Evolutionary conservation across 2,329 filamentous ascomycete species (phyloP), one percentile per base, ranked within the genome.

Genomic region (Sphaerostilbella broomeana): DNA sequence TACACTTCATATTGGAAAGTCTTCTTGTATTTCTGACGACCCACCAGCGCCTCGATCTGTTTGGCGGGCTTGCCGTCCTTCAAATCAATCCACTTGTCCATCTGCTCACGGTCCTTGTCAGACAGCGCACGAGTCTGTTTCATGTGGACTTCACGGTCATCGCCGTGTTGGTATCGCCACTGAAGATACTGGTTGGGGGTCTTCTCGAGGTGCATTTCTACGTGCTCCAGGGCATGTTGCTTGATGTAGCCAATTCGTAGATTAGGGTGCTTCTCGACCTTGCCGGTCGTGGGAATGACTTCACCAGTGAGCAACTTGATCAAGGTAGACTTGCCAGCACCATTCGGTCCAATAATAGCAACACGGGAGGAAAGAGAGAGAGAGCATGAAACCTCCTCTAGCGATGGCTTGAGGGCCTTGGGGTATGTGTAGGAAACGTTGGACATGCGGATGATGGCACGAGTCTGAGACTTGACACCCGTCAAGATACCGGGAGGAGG

Each of bases 191-290:
- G 92, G 62, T 95, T 97, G 27, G 92, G 92, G 0, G 92, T 98
- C 78, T 98, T 98, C 67, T 98, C 92, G 52, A 97, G 72, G 59
- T 98, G 92, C 90, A 95, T 95, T 68, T 98, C 90, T 9, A 98
- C 92, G 77, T 98, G 92, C 72, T 98, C 92, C 10, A 98, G 75
- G 30, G 92, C 92, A 64, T 98, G 92, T 70, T 98, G 92, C 72
- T 97, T 97, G 71, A 98, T 97, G 72, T 98, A 98, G 39, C 92
- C 92, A 55, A 98, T 95, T 73, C 92, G 89, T 57, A 98, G 69
- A 63, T 98, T 98, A 51, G 92, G 92, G 63, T 98, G 92, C 73
- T 97, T 97, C 73, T 97, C 89, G 17, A 98, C 92, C 60, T 81
- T 86, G 47, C 92, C 92, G 15, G 67, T 65, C 47, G 84, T 84